Percentiles rank a stretch among this genome's conserved stretches.
These are phyloP conservation scores for Monosporascus cannonballus DNA, from an alignment of 2,329 filamentous ascomycete genomes.

Conservation along the genomic window DNA sequence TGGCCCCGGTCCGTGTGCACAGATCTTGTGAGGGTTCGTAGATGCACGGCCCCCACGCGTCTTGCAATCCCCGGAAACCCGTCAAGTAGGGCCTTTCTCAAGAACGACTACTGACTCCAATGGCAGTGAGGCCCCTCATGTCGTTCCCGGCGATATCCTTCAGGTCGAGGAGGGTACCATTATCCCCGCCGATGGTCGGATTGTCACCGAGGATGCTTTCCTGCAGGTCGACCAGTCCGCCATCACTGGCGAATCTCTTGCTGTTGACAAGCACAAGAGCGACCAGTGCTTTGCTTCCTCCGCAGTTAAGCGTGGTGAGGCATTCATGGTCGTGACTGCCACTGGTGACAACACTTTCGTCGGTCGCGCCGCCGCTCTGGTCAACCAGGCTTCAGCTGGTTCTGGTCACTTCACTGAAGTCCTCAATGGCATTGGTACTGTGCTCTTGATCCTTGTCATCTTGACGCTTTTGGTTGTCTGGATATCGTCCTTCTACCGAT, in stretches of 20 bases:
- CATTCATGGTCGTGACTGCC: slow-evolving; percentile 73
- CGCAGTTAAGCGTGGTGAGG: slow-evolving; percentile 84
- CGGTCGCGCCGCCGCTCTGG: slow-evolving; percentile 79
- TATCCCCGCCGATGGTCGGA: slow-evolving; percentile 80
- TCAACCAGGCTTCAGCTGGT: slow-evolving; percentile 67
- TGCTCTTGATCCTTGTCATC: slow-evolving; percentile 74
- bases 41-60: too few species aligned
- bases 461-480: slow-evolving; percentile 77
- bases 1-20: too few species aligned
- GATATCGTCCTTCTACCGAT: slow-evolving; percentile 83
- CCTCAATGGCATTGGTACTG: slow-evolving; percentile 77
- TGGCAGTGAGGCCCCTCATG: slow-evolving; percentile 61
- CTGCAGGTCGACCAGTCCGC: slow-evolving; percentile 88
- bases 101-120: too few species aligned
- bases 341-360: slow-evolving; percentile 90
- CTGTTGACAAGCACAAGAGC: slow-evolving; percentile 79
- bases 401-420: slow-evolving; percentile 88
- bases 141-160: slow-evolving; percentile 85
- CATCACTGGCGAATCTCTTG: slow-evolving; percentile 87
- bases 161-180: slow-evolving; percentile 90
- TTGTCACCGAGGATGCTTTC: slow-evolving; percentile 78
- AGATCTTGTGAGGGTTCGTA: too few species aligned
- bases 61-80: too few species aligned
- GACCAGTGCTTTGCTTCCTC: slow-evolving; percentile 83
- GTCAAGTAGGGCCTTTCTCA: too few species aligned